phyloP scores from a whole-genome alignment of 2,329 filamentous ascomycete genomes.

The Colletotrichum tropicale region DNA sequence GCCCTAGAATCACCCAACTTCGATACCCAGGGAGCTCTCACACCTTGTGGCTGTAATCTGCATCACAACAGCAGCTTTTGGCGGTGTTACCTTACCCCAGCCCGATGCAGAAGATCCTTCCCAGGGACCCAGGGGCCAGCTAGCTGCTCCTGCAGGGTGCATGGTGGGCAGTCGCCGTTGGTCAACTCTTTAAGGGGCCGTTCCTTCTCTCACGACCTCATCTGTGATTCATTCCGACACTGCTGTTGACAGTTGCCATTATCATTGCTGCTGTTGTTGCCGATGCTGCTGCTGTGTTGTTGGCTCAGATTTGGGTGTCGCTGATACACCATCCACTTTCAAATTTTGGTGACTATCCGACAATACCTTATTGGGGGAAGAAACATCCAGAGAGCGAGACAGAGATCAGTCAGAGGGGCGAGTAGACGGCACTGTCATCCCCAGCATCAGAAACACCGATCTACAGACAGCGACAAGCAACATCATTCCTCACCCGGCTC shows the following conservation, averaged over 20 bases:
- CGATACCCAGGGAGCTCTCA: background rate
- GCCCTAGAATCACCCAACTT: slow-evolving; percentile 1
- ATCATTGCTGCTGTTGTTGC: background rate
- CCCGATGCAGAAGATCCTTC: slow-evolving; percentile 5
- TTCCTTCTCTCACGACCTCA: background rate
- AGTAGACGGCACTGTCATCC: background rate
- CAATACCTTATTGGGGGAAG: background rate
- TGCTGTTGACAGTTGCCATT: background rate
- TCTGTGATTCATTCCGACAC: background rate
- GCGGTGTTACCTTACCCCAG: background rate
- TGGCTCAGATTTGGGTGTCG: background rate
- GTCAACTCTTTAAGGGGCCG: background rate
- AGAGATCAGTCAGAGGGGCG: background rate
- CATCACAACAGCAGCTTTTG: background rate
- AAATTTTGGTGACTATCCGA: background rate
- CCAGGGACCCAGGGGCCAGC: background rate
- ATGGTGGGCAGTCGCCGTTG: background rate
- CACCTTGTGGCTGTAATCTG: background rate
- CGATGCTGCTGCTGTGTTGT: background rate
- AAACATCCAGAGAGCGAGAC: background rate
- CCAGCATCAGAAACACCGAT: background rate
- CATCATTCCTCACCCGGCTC: background rate
- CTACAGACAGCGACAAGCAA: background rate
- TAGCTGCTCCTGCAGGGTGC: background rate
- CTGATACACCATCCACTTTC: background rate